Percentiles rank a stretch among this genome's conserved stretches.
Conservation (phyloP, 1,284 basidiomycete genomes). For the Fistulina hepatica region DNA sequence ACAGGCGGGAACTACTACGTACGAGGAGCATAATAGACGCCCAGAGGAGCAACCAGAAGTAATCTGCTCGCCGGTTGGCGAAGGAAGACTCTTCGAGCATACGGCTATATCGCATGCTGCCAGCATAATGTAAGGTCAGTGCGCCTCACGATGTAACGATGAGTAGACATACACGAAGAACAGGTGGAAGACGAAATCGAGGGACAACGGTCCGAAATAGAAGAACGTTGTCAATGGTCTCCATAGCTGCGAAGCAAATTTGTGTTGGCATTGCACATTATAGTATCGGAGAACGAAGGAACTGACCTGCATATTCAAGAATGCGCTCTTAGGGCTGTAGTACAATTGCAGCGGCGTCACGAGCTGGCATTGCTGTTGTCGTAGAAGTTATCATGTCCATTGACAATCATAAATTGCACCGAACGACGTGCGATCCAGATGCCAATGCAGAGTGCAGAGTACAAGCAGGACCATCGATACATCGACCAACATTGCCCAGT, state of each 20-base stretch:
- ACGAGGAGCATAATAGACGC: constrained; percentile 79
- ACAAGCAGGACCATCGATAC: too few relatives aligned
- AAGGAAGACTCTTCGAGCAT: constrained; percentile 96
- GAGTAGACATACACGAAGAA: constrained; percentile 82
- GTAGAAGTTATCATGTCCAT: too few relatives aligned
- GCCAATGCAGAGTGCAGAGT: too few relatives aligned
- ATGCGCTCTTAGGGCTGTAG: constrained; percentile 79
- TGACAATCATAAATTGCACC: too few relatives aligned
- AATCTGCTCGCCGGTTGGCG: constrained; percentile 82
- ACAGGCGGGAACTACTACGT: constrained; percentile 19
- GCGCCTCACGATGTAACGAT: not conserved
- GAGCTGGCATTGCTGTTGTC: constrained; percentile 75
- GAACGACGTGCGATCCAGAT: too few relatives aligned
- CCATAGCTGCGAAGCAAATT: constrained; percentile 55
- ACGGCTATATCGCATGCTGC: constrained; percentile 88
- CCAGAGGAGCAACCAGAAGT: constrained; percentile 83
- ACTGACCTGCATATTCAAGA: constrained; percentile 69
- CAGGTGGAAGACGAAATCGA: constrained; percentile 95
- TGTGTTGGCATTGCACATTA: not conserved
- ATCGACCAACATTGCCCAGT: too few relatives aligned
- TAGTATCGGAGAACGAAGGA: too few relatives aligned
- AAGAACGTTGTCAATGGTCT: constrained; percentile 85
- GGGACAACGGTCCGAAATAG: constrained; percentile 87
- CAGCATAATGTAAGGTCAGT: not conserved
- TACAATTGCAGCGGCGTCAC: constrained; percentile 86